A percentile compares a stretch with the other conserved stretches of the same genome.
phyloP scores from a whole-genome alignment of 371 early-diverging fungal species.

The Dinochytrium kinnereticum region DNA sequence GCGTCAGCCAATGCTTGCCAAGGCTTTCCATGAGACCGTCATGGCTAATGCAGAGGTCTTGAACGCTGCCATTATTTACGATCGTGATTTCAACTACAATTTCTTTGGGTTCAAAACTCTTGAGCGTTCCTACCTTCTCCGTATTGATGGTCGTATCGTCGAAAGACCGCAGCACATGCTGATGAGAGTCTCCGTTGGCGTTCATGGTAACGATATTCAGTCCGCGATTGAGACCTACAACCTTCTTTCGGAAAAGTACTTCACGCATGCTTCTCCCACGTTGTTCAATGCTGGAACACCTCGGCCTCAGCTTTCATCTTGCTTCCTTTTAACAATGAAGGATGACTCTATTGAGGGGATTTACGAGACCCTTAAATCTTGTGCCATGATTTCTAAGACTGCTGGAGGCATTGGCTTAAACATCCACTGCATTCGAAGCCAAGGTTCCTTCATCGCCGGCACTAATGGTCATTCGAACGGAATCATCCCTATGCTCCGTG shows the following conservation, averaged over 20 bases:
- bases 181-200: slow-evolving; percentile 98
- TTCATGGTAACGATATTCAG: slow-evolving; percentile 94
- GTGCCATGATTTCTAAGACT: slow-evolving; percentile 97
- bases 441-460: slow-evolving; percentile 95
- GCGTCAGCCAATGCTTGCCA: slow-evolving; percentile 86
- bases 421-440: slow-evolving; percentile 88
- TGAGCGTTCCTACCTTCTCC: slow-evolving; percentile 94
- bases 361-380: slow-evolving; percentile 96
- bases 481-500: slow-evolving; percentile 97
- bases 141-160: slow-evolving; percentile 80
- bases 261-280: slow-evolving; percentile 99
- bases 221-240: slow-evolving; percentile 97
- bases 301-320: slow-evolving; percentile 93
- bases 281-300: slow-evolving; percentile 99
- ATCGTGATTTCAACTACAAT: slow-evolving; percentile 96
- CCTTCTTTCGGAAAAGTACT: slow-evolving; percentile 92
- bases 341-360: slow-evolving; percentile 99
- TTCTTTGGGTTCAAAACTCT: slow-evolving; percentile 99
- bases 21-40: slow-evolving; percentile 74
- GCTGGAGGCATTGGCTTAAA: slow-evolving; percentile 99
- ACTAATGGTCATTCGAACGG: slow-evolving; percentile 99
- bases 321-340: slow-evolving; percentile 96
- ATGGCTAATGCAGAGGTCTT: slow-evolving; percentile 80
- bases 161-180: slow-evolving; percentile 99
- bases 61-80: slow-evolving; percentile 92